Base-by-base conservation (phyloP, 2,329 filamentous ascomycete species). In the Fusarium guadeloupense region DNA sequence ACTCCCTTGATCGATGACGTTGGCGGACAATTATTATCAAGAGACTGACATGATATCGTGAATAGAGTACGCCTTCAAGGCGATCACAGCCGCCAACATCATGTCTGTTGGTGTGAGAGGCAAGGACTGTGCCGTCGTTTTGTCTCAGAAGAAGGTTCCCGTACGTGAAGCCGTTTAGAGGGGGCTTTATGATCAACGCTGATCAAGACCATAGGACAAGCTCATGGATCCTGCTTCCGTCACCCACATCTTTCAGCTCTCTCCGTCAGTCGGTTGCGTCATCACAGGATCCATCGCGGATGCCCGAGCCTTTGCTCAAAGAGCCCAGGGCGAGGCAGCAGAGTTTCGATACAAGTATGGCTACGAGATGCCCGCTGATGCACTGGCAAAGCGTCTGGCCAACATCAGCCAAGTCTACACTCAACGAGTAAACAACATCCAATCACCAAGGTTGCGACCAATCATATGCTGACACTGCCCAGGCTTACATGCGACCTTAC, bases 401-500 rank as follows among this genome's bases (percentile, higher is more conserved):
- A 99, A 99, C 80, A 97, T 99, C 82, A 97, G 92, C 79, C 95
- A 99, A 80, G 95, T 99, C 67, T 99, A 98, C 80, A 99, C 95
- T 69, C 95, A 99, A 81, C 85, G 93, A 78, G 95, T 98, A 76
- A 74, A 80, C 69, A 51, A 51, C 45, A 33, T 43, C 50, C 54
- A 72, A 39, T 50, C 50, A 34, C 49, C 23, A 51, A 42, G 19
- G 33, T 17, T 47, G 44, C 41, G 43, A 33, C 44, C 50, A 55
- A 56, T 35, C 31, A 49, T 48, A 33, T 68, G 58, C 68, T 73
- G 59, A 75, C 69, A 58, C 55, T 25, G 40, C 61, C 63, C 55
- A 86, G 84, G 95, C 95, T 71, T 97, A 97, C 82, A 99, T 99
- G 95, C 89, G 95, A 71, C 95, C 95, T 30, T 90, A 98, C 71